Conservation (phyloP, 257 asterid genomes). For the Linaria vulgaris region DNA sequence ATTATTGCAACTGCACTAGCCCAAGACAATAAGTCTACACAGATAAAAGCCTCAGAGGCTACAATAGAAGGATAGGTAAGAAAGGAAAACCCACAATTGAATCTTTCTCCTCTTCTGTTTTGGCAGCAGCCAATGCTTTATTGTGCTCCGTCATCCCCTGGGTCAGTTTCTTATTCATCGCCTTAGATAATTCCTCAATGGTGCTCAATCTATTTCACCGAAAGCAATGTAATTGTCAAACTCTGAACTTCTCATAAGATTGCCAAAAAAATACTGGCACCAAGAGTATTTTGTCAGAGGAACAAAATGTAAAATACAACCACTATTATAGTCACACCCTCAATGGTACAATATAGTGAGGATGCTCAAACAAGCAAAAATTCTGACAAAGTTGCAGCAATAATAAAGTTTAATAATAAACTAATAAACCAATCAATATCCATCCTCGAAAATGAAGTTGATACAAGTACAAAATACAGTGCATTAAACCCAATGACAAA, state of each 20-base stretch:
- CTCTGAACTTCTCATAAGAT: conserved; percentile 3
- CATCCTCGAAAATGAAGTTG: not conserved
- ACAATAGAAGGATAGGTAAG: not conserved
- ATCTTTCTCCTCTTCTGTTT: conserved; percentile 80
- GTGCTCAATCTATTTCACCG: conserved; percentile 68
- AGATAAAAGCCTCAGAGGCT: conserved; percentile 6
- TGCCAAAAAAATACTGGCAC: conserved; percentile 9
- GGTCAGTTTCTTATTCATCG: conserved; percentile 85
- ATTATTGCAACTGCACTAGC: conserved; percentile 18
- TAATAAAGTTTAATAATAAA: not conserved
- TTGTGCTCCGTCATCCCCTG: conserved; percentile 94
- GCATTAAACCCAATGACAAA: not conserved
- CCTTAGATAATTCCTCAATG: conserved; percentile 70
- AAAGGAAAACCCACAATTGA: conserved; percentile 54
- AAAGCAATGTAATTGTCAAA: conserved; percentile 26
- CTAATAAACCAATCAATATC: not conserved
- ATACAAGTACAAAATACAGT: not conserved
- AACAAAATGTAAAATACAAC: not conserved
- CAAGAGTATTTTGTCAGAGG: not conserved
- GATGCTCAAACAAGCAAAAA: conserved; percentile 3
- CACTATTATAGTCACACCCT: not conserved
- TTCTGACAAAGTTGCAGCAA: not conserved
- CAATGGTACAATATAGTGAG: conserved; percentile 5
- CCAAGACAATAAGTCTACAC: not conserved
- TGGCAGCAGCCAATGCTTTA: conserved; percentile 83